Percentiles rank a stretch among this genome's conserved stretches.
These are phyloP conservation scores for Euphorbia pulcherrima DNA, from an alignment of 345 rosid species.

Conservation along the genomic window DNA sequence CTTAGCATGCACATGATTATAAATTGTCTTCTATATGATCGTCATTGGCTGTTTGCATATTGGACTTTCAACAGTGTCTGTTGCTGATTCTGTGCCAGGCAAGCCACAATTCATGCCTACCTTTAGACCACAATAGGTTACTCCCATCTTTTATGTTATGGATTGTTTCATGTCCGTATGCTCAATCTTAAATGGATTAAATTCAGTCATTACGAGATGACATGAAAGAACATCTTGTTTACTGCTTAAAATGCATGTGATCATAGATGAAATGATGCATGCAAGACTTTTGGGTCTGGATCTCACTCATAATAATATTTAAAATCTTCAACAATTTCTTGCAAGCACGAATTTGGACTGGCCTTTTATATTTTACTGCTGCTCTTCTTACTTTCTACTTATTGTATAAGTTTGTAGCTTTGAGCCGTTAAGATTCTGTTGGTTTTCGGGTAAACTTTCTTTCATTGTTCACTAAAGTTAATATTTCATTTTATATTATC, in stretches of 20 bases:
- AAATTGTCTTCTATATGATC: neutral
- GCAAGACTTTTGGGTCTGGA: neutral
- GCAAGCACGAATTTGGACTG: neutral
- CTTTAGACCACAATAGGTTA: neutral
- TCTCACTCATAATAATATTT: neutral
- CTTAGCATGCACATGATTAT: constrained; percentile 3
- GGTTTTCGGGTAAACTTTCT: neutral
- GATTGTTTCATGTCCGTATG: neutral
- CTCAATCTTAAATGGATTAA: neutral
- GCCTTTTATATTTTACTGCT: neutral
- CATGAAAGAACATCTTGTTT: neutral
- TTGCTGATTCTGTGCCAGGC: constrained; percentile 6
- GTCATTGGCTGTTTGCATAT: neutral
- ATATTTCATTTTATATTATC: neutral
- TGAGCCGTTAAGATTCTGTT: constrained; percentile 4
- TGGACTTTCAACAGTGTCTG: neutral
- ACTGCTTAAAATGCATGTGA: neutral
- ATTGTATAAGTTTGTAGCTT: neutral
- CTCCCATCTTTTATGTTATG: neutral
- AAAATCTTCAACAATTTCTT: neutral
- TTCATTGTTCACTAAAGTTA: neutral
- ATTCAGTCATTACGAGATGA: neutral
- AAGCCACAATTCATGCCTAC: neutral
- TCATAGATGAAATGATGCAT: neutral
- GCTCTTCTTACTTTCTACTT: neutral